These are phyloP conservation scores for Cadophora malorum DNA, from an alignment of 2,329 filamentous ascomycete genomes.

Conservation along the genomic window DNA sequence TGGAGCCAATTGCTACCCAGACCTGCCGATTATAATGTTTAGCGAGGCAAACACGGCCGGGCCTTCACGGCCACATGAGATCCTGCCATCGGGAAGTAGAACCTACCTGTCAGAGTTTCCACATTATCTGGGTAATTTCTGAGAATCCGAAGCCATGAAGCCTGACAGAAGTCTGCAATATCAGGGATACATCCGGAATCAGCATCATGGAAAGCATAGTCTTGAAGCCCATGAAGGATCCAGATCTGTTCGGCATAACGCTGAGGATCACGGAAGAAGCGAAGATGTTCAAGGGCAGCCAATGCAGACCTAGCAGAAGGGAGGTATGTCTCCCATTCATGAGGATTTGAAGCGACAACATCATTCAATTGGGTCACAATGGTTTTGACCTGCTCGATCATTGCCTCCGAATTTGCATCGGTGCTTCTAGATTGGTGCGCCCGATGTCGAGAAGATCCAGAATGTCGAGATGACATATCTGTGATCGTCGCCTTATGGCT, in stretches of 20 bases:
- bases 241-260: slow-evolving; percentile 49
- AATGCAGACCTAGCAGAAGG: slow-evolving; percentile 50
- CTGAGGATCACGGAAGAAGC: slow-evolving; percentile 47
- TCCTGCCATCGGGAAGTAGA: neutral
- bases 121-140: slow-evolving; percentile 52
- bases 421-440: slow-evolving; percentile 31
- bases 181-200: slow-evolving; percentile 54
- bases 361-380: slow-evolving; percentile 40
- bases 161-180: slow-evolving; percentile 56
- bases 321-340: slow-evolving; percentile 45
- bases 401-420: slow-evolving; percentile 34
- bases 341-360: slow-evolving; percentile 36
- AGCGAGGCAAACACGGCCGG: neutral
- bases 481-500: slow-evolving; percentile 27
- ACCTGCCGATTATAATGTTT: slow-evolving; percentile 44
- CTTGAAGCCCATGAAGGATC: slow-evolving; percentile 54
- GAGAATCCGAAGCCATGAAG: slow-evolving; percentile 53
- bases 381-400: slow-evolving; percentile 41
- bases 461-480: slow-evolving; percentile 33
- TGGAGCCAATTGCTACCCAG: slow-evolving; percentile 56
- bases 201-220: slow-evolving; percentile 55
- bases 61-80: neutral
- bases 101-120: slow-evolving; percentile 50
- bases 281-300: slow-evolving; percentile 47
- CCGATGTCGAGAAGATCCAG: slow-evolving; percentile 37